phyloP scores from a whole-genome alignment of 352 stramenopile species.

The Pythium volutum region DNA sequence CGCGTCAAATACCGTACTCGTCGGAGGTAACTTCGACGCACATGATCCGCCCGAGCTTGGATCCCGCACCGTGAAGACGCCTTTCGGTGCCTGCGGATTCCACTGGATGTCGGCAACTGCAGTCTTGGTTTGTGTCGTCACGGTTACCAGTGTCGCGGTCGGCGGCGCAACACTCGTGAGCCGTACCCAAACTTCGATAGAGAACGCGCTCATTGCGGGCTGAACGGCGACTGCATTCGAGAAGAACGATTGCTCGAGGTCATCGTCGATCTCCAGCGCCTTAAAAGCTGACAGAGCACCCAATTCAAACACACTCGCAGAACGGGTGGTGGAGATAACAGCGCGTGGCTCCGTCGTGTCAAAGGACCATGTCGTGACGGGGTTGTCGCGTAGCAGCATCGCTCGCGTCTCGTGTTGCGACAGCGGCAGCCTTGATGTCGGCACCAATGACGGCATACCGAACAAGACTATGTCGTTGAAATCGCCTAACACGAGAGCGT shows the following conservation, averaged over 20 bases:
- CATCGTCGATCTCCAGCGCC: slow-evolving; percentile 41
- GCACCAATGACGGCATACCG: slow-evolving; percentile 36
- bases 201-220: slow-evolving; percentile 50
- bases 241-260: slow-evolving; percentile 50
- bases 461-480: slow-evolving; percentile 56
- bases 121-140: background rate
- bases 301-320: slow-evolving; percentile 14
- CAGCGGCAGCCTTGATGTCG: slow-evolving; percentile 39
- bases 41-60: slow-evolving; percentile 9
- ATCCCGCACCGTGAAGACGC: slow-evolving; percentile 21
- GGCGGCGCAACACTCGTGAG: slow-evolving; percentile 11
- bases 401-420: slow-evolving; percentile 46
- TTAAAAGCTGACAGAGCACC: slow-evolving; percentile 8
- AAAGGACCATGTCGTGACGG: slow-evolving; percentile 56
- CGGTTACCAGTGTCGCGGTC: slow-evolving; percentile 7
- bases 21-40: background rate
- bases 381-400: slow-evolving; percentile 61
- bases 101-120: slow-evolving; percentile 20
- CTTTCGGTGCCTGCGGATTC: slow-evolving; percentile 3
- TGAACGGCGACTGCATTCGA: slow-evolving; percentile 44
- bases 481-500: slow-evolving; percentile 36
- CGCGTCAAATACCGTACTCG: background rate
- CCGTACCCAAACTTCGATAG: slow-evolving; percentile 59
- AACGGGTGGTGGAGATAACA: background rate
- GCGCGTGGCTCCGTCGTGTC: slow-evolving; percentile 30